phyloP scores from a whole-genome alignment of 371 early-diverging fungal genomes.

The Syncephalastrum sp. region DNA sequence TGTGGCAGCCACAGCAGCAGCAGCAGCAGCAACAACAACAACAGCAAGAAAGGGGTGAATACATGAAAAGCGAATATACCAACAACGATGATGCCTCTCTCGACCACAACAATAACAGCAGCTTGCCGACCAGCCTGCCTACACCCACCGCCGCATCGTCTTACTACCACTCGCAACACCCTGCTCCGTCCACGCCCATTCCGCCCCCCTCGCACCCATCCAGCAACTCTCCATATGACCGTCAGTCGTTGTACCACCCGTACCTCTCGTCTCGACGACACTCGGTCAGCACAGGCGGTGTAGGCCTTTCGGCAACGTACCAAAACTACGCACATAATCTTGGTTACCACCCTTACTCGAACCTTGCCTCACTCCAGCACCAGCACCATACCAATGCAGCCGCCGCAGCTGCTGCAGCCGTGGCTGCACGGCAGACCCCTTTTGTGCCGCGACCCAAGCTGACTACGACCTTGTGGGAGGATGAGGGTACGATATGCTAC shows the following conservation, averaged over 20 bases:
- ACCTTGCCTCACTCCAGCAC: not conserved
- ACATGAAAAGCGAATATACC: not conserved
- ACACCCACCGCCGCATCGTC: not conserved
- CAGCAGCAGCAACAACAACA: not conserved
- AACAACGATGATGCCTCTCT: slow-evolving; percentile 5
- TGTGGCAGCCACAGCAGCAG: slow-evolving; percentile 9
- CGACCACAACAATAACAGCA: not conserved
- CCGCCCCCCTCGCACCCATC: slow-evolving; percentile 4
- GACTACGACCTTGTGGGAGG: slow-evolving; percentile 82
- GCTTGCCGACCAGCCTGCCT: slow-evolving; percentile 4
- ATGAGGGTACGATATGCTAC: slow-evolving; percentile 76
- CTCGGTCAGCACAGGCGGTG: no score
- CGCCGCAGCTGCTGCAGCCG: slow-evolving; percentile 2
- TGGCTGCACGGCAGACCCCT: slow-evolving; percentile 8
- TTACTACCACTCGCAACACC: slow-evolving; percentile 10
- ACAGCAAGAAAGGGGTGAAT: no score
- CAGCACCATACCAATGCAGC: slow-evolving; percentile 16
- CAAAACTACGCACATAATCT: no score
- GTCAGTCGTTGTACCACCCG: no score
- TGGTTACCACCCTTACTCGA: no score
- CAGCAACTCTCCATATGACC: no score
- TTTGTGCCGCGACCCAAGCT: slow-evolving; percentile 52
- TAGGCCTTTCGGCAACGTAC: no score
- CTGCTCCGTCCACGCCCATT: slow-evolving; percentile 15
- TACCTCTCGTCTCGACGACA: no score